These are phyloP conservation scores for Solanum aculeatissimum DNA, from an alignment of 305 asterid species.

Conservation along the genomic window DNA sequence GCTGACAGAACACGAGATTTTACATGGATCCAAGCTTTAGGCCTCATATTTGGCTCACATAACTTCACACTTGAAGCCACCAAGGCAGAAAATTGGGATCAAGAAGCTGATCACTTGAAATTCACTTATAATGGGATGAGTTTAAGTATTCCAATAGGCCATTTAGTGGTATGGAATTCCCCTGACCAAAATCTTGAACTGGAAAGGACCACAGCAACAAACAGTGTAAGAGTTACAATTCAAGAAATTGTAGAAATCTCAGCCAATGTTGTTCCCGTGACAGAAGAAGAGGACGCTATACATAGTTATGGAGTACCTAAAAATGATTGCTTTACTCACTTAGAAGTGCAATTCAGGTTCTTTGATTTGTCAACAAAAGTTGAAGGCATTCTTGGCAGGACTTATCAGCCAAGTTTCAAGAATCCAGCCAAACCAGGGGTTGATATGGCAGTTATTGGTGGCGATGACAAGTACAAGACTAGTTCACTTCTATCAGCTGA, in stretches of 20 bases:
- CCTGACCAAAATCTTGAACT: neutral
- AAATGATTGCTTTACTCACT: slow-evolving; percentile 10
- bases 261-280: slow-evolving; percentile 8
- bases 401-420: slow-evolving; percentile 7
- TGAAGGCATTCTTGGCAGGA: slow-evolving; percentile 11
- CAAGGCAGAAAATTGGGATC: neutral
- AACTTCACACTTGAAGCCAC: slow-evolving; percentile 7
- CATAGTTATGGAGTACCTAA: slow-evolving; percentile 2
- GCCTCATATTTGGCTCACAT: slow-evolving; percentile 3
- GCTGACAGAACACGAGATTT: slow-evolving; percentile 4
- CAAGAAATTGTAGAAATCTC: neutral
- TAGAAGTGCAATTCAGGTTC: slow-evolving; percentile 11
- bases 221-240: neutral
- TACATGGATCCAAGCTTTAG: slow-evolving; percentile 13
- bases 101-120: neutral
- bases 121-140: neutral
- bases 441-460: slow-evolving; percentile 8
- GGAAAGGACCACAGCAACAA: slow-evolving; percentile 2
- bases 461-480: slow-evolving; percentile 8
- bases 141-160: neutral
- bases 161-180: neutral
- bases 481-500: slow-evolving; percentile 6
- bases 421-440: slow-evolving; percentile 13
- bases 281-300: slow-evolving; percentile 1
- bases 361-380: slow-evolving; percentile 5